Evolutionary conservation across 148 eudicot species (phyloP).

Genomic region (Chenopodium album): DNA sequence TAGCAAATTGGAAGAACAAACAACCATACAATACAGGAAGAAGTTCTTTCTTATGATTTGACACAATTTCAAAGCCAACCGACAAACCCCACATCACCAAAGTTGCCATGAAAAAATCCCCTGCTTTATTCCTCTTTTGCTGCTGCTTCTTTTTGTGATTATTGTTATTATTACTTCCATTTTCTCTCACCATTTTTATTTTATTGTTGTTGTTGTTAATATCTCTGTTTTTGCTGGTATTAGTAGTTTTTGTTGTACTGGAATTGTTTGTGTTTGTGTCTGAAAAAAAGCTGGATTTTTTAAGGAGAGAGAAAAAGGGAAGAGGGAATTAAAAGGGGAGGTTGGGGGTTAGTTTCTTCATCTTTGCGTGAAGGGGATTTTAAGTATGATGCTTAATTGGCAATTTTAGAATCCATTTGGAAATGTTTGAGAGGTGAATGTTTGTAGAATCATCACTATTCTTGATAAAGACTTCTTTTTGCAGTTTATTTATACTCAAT

Average conservation of each 20-base stretch:
- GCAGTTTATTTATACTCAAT: too few relatives aligned
- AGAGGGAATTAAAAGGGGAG: background rate
- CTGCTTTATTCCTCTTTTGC: conserved; percentile 31
- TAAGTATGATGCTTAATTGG: background rate
- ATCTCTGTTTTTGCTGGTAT: background rate
- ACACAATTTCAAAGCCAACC: conserved; percentile 57
- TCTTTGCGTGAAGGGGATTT: background rate
- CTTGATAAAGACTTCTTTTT: background rate
- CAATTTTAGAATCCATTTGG: background rate
- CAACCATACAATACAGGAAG: conserved; percentile 41
- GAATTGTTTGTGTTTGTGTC: background rate
- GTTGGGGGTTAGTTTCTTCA: background rate
- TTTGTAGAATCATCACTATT: background rate
- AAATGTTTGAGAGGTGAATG: too few relatives aligned
- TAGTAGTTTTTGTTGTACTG: background rate
- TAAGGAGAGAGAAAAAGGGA: background rate
- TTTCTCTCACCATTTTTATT: conserved; percentile 19
- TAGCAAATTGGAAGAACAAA: conserved; percentile 58
- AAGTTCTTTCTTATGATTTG: conserved; percentile 52
- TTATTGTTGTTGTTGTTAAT: background rate
- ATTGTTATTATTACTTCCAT: background rate
- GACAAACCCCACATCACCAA: conserved; percentile 67
- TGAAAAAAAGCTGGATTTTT: too few relatives aligned
- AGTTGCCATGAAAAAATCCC: conserved; percentile 56
- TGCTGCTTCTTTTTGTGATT: background rate